These are phyloP conservation scores for Lepiota venenata DNA, from an alignment of 768 basidiomycete species.

Conservation along the genomic window DNA sequence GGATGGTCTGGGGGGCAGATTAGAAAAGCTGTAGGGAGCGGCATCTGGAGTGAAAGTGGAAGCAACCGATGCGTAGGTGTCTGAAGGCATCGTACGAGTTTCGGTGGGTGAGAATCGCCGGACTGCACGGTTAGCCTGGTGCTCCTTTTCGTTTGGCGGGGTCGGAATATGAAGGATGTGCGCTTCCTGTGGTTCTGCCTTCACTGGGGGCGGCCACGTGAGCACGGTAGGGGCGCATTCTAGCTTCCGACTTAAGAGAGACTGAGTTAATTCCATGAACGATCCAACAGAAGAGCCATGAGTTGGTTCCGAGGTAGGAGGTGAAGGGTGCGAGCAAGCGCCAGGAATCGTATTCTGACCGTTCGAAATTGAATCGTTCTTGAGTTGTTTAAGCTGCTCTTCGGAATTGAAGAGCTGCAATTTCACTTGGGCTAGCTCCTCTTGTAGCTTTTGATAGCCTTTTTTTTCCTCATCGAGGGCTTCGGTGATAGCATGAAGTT, in stretches of 20 bases:
- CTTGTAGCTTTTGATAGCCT: background rate
- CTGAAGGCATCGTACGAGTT: too few relatives aligned
- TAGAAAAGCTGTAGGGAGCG: background rate
- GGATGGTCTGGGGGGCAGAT: background rate
- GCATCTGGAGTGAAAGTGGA: background rate
- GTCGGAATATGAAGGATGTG: background rate
- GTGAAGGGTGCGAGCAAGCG: background rate
- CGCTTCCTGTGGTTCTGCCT: background rate
- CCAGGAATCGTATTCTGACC: background rate
- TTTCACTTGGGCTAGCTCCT: background rate
- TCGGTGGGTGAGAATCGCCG: background rate
- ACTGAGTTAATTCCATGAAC: background rate
- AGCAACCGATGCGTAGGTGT: conserved; percentile 3
- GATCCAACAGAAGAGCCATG: conserved; percentile 5
- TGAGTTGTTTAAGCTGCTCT: background rate
- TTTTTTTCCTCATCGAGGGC: background rate
- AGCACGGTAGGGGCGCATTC: too few relatives aligned
- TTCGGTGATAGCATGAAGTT: background rate
- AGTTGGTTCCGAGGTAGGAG: background rate
- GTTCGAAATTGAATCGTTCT: background rate
- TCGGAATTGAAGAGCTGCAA: background rate
- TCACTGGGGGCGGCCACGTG: background rate
- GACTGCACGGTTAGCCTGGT: background rate
- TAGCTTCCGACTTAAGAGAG: too few relatives aligned
- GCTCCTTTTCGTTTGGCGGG: background rate